Evolutionary conservation across 345 rosid genomes (phyloP), one percentile per base, ranked within the genome.

Genomic region (Eucalyptus shirleyi): DNA sequence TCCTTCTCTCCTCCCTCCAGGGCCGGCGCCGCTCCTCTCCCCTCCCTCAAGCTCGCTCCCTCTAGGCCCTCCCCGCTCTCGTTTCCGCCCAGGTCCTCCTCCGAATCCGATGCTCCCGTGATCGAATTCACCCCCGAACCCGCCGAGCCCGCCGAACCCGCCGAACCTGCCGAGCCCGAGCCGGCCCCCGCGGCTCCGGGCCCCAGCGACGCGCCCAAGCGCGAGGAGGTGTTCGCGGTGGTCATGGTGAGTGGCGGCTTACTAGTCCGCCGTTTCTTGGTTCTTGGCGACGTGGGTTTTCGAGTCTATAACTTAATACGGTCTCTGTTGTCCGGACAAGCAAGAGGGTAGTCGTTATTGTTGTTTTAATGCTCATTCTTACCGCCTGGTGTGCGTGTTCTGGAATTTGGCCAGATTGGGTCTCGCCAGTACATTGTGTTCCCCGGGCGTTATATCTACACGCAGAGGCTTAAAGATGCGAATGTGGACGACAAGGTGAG

Each of bases 141-240:
- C 93, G 90, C 15, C 87, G 87, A 87, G 87, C 5, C 53, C 53
- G 60, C 93, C 6, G 94, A 91, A 23, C 56, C 95, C 32, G 40
- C 40, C 51, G 65, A n/a, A 81, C 92, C 7, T n/a, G 87, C 4
- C 56, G 59, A 86, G 89, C 4, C 56, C 51, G 91, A 90, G 56
- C 32, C 86, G 45, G 87, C 72, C 56, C 60, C 86, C 23, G 82
- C n/a, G 16, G 85, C 91, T 5, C 44, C 89, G 51, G 67, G 86
- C 69, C 34, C 44, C 91, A 21, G 86, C 40, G 83, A 72, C 83
- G 83, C 87, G 86, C 97, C 97, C 91, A 96, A 96, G 94, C 95
- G 99, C 49, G 99, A 96, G 92, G 97, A 98, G 92, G 89, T 98
- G 81, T 98, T 97, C 88, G 99, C 99, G 88, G 99, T 97, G 88